Evolutionary conservation across 768 basidiomycete genomes (phyloP), one percentile per base, ranked within the genome.

Genomic region (Mycena chlorophos): DNA sequence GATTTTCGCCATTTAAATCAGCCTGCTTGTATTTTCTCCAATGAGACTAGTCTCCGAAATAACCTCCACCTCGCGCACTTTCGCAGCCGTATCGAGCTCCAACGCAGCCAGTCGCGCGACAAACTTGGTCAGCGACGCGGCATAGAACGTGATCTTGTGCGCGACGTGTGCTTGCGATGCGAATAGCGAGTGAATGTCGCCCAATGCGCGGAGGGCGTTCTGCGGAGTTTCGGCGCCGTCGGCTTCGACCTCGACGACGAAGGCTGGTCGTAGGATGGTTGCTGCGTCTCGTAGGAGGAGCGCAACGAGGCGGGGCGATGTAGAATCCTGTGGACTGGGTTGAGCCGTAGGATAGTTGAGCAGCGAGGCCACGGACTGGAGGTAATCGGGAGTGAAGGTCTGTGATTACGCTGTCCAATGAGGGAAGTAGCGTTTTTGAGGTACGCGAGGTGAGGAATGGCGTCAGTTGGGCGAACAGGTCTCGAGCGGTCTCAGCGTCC

Each of bases 131-230:
- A 61, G 6, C 10, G n/a, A 49, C 2, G 85, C 87, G 4, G 82
- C 82, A 59, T 91, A 92, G 70, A 87, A 92, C 14, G 75, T 68
- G 23, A 91, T 61, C 70, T 90, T 92, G 61, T 82, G 82, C 8
- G 74, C 67, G 47, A 82, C 68, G 61, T 80, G 80, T 23, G 27
- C 28, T 12, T 47, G 56, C 16, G 51, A 13, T 25, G 57, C 51
- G 66, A 81, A 85, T 27, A 87, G 63, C 8, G 61, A 61, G 31
- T 67, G 61, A 14, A 87, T 52, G 70, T 88, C 87, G 2, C 85
- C 86, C 17, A 88, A 68, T 6, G 78, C 80, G 26, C 78, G 75
- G 8, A 85, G 63, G 14, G 75, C 56, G 48, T 65, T 57, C 63
- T 78, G 74, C 2, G 80, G 75, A 54, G 45, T 46, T 46, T 80